Evolutionary conservation across 257 asterid genomes (phyloP).

Genomic region (Solanum etuberosum): DNA sequence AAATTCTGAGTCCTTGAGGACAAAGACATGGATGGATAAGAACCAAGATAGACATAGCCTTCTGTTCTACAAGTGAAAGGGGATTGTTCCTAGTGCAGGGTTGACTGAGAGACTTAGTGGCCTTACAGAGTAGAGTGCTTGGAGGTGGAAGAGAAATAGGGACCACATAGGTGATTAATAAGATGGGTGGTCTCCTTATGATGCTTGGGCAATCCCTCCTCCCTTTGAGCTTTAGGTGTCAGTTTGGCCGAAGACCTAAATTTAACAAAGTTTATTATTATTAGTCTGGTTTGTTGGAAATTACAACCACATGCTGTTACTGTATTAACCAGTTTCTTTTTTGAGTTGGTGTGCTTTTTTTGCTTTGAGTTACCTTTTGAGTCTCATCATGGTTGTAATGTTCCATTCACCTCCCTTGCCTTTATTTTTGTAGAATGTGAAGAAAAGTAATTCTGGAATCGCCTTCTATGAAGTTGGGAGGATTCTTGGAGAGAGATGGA

Average conservation of each 20-base stretch:
- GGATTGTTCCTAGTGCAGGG: constrained; percentile 15
- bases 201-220: neutral
- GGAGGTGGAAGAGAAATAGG: neutral
- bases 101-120: neutral
- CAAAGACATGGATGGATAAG: constrained; percentile 46
- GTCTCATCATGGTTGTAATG: neutral
- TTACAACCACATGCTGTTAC: neutral
- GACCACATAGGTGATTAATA: neutral
- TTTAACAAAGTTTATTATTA: neutral
- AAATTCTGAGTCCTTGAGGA: constrained; percentile 40
- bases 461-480: constrained; percentile 60
- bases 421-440: constrained; percentile 39
- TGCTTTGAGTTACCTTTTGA: neutral
- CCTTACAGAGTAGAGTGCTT: neutral
- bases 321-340: neutral
- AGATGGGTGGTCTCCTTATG: neutral
- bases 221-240: neutral
- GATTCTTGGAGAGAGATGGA: constrained; percentile 83
- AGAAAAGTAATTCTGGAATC: constrained; percentile 70
- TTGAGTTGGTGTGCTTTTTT: neutral
- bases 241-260: neutral
- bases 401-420: neutral
- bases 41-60: constrained; percentile 43
- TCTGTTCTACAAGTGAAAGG: constrained; percentile 38
- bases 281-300: neutral